Base-by-base conservation (phyloP, 2,329 filamentous ascomycete species). In the Penicillium sp. region DNA sequence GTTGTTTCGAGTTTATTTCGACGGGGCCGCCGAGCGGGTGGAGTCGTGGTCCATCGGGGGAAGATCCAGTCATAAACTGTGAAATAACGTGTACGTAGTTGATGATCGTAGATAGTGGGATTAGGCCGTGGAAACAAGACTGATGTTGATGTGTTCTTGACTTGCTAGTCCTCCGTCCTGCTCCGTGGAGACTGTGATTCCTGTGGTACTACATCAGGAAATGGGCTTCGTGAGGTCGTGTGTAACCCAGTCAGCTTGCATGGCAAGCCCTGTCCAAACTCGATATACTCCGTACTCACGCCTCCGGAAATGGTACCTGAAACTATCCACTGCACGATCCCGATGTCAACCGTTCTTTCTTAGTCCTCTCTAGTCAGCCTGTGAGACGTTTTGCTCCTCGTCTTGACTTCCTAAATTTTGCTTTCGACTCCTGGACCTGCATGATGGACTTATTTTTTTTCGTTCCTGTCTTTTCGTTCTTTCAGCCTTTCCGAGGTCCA, bases 1-100 rank as follows among this genome's bases (percentile, higher is more conserved):
- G 66, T 63, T 75, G 76, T 78, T 78, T 78, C 76, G 73, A 73
- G 73, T 77, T 76, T 72, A 77, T 76, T 75, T 71, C 65, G 63
- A 72, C 60, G 62, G 66, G 67, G 64, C 60, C 66, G 60, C 60
- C 54, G 51, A 63, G 50, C 38, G 30, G 49, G 60, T 60, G 54
- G 59, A 61, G 57, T 55, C 56, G 53, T 38, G 56, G 42, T 55
- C 50, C 28, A 53, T 30, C 37, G 30, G 30, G 30, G 35, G 28
- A 26, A 9, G 37, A 22, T 33, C 30, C 30, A 33, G 30, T 33
- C 30, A 8, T 33, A 8, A 33, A 33, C 5, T 33, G 30, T 33
- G 30, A 26, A 26, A 26, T 26, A n/a, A n/a, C n/a, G n/a, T n/a
- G 26, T 26, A 5, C 9, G 4, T 8, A 33, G 30, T 33, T 12